Evolutionary conservation across 805 yeast species (phyloP).

Genomic region (Saturnispora bothae): DNA sequence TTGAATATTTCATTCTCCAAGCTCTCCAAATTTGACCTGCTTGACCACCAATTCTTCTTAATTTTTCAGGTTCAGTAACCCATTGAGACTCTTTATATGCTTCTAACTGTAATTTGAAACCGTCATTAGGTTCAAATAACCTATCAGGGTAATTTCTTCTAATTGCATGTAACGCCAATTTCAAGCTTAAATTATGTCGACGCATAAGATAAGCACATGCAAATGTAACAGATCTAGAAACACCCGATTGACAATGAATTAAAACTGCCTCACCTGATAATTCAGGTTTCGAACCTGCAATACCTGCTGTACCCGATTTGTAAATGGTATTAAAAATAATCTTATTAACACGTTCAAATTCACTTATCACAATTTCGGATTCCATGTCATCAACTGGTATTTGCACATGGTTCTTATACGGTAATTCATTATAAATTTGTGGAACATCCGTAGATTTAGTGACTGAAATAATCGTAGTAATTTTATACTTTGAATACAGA

Average conservation of each 20-base stretch:
- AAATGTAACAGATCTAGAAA: constrained; percentile 38
- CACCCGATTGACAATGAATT: constrained; percentile 44
- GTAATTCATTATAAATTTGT: constrained; percentile 29
- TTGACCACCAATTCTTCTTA: constrained; percentile 13
- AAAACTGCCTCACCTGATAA: constrained; percentile 23
- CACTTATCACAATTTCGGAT: constrained; percentile 51
- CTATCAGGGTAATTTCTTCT: constrained; percentile 40
- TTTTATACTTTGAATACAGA: constrained; percentile 38
- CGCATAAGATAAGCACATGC: constrained; percentile 40
- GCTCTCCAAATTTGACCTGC: constrained; percentile 13
- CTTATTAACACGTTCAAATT: constrained; percentile 47
- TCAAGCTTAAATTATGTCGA: constrained; percentile 41
- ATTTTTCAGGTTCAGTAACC: constrained; percentile 28
- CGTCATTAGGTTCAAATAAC: constrained; percentile 58
- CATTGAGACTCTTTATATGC: constrained; percentile 39
- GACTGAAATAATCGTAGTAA: constrained; percentile 65
- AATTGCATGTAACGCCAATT: constrained; percentile 69
- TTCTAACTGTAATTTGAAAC: constrained; percentile 62
- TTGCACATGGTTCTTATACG: constrained; percentile 41
- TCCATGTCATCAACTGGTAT: constrained; percentile 67
- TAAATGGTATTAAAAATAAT: constrained; percentile 61
- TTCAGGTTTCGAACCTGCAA: constrained; percentile 14
- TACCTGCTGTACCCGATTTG: constrained; percentile 18
- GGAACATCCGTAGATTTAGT: constrained; percentile 52
- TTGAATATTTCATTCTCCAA: constrained; percentile 13